These are phyloP conservation scores for Dissophora globulifera DNA, from an alignment of 192 early-diverging fungal genomes.

Conservation along the genomic window DNA sequence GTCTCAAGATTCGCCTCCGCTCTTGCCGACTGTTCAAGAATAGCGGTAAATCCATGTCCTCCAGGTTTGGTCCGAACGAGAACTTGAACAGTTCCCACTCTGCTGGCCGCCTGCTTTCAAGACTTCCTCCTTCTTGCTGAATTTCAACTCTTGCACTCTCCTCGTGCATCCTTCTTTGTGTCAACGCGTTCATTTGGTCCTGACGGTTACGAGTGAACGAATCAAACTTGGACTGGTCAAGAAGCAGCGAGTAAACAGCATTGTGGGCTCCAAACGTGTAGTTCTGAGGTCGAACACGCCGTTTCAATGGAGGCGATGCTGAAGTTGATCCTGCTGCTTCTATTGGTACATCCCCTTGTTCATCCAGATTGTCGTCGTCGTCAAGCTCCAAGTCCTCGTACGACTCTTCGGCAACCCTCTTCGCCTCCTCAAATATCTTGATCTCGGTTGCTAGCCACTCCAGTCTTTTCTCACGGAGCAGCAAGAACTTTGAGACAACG, in stretches of 20 bases:
- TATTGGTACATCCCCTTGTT: constrained; percentile 2
- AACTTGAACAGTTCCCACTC: too few species aligned
- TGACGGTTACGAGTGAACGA: too few species aligned
- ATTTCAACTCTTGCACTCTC: too few species aligned
- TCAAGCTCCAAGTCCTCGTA: constrained; percentile 1
- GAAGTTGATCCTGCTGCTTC: neutral
- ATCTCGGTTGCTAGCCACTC: constrained; percentile 17
- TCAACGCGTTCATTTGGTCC: too few species aligned
- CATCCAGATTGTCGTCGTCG: neutral
- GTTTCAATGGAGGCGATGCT: neutral
- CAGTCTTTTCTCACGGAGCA: constrained; percentile 22
- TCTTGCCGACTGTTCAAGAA: constrained; percentile 16
- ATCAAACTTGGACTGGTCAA: too few species aligned
- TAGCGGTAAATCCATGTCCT: constrained; percentile 7
- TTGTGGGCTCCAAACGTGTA: too few species aligned
- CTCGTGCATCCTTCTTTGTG: too few species aligned
- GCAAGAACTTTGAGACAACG: constrained; percentile 1
- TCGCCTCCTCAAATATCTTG: constrained; percentile 7
- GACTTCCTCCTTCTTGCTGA: too few species aligned
- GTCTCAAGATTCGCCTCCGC: constrained; percentile 6
- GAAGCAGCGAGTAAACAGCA: neutral
- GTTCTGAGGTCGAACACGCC: neutral
- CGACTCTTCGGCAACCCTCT: neutral
- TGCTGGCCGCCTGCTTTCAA: too few species aligned
- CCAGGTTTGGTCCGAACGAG: constrained; percentile 27